Evolutionary conservation across 2,329 filamentous ascomycete genomes (phyloP).

Genomic region (Xylariaceae sp.): DNA sequence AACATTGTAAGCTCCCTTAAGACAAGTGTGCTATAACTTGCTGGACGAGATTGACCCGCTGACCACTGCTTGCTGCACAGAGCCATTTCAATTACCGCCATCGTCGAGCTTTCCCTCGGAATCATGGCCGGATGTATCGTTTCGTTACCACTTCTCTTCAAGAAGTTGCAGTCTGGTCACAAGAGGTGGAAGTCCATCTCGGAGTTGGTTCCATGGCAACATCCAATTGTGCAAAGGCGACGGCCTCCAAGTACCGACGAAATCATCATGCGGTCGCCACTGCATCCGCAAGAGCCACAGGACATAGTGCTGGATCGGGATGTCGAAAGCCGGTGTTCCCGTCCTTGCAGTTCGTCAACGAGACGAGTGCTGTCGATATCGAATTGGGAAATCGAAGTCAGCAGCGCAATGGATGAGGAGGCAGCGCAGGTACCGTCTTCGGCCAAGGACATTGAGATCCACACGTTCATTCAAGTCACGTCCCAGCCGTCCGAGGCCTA

Average conservation of each 20-base stretch:
- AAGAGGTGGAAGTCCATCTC: slow-evolving; percentile 1
- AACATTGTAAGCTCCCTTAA: slow-evolving; percentile 27
- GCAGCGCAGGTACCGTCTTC: neutral
- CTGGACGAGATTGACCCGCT: neutral
- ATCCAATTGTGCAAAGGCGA: slow-evolving; percentile 6
- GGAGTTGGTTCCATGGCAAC: slow-evolving; percentile 19
- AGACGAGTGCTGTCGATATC: slow-evolving; percentile 11
- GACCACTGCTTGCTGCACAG: slow-evolving; percentile 17
- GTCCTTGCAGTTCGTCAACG: slow-evolving; percentile 3
- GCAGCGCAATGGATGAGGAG: neutral
- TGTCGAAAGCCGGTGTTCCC: neutral
- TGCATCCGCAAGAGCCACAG: slow-evolving; percentile 2
- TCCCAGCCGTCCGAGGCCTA: slow-evolving; percentile 12
- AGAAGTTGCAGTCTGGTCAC: slow-evolving; percentile 18
- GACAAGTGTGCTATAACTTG: neutral
- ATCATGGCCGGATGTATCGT: slow-evolving; percentile 34
- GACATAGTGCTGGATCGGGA: neutral
- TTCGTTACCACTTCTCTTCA: slow-evolving; percentile 32
- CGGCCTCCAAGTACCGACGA: slow-evolving; percentile 5
- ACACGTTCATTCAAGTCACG: slow-evolving; percentile 12
- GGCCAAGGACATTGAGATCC: slow-evolving; percentile 14
- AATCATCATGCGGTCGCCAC: slow-evolving; percentile 15
- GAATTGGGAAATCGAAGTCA: slow-evolving; percentile 15
- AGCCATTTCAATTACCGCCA: slow-evolving; percentile 31
- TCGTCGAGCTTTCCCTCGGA: slow-evolving; percentile 33